Percentiles rank a stretch among this genome's conserved stretches.
phyloP scores from a whole-genome alignment of 768 basidiomycete species.

The Lactarius hengduanensis region DNA sequence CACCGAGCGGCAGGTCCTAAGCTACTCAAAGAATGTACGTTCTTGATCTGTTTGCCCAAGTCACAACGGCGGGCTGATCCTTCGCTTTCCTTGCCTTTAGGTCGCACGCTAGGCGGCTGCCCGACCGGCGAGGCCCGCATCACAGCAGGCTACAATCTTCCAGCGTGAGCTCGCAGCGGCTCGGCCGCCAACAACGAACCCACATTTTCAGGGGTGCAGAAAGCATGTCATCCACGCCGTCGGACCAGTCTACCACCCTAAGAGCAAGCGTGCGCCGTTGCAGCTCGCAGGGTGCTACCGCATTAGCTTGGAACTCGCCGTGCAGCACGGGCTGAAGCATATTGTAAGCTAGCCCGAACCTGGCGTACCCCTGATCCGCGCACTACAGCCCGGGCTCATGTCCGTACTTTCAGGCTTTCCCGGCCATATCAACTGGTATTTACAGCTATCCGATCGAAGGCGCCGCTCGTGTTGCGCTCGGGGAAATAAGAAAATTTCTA shows the following conservation, averaged over 20 bases:
- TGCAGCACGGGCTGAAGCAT: conserved; percentile 57
- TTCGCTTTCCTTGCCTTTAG: conserved; percentile 31
- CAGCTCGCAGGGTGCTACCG: conserved; percentile 69
- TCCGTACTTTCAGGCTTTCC: conserved; percentile 58
- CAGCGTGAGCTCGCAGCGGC: conserved; percentile 54
- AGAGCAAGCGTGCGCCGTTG: conserved; percentile 46
- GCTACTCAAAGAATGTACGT: conserved; percentile 65
- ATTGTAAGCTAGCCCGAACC: conserved; percentile 47
- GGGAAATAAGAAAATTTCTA: conserved; percentile 53
- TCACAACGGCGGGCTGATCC: background rate
- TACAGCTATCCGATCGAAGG: conserved; percentile 75
- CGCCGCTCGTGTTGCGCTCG: conserved; percentile 70
- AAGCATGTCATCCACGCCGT: conserved; percentile 78
- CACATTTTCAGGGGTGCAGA: conserved; percentile 37
- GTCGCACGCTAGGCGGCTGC: conserved; percentile 63
- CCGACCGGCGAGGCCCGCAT: conserved; percentile 75
- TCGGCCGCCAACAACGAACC: background rate
- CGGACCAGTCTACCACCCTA: conserved; percentile 61
- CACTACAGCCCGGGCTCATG: background rate
- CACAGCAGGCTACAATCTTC: conserved; percentile 72
- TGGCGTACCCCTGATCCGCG: background rate
- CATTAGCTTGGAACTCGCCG: conserved; percentile 59
- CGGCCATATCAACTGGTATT: conserved; percentile 74
- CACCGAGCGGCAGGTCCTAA: conserved; percentile 69
- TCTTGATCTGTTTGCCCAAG: background rate